Base-by-base conservation (phyloP, 352 stramenopile species). In the Phytophthora boehmeriae region DNA sequence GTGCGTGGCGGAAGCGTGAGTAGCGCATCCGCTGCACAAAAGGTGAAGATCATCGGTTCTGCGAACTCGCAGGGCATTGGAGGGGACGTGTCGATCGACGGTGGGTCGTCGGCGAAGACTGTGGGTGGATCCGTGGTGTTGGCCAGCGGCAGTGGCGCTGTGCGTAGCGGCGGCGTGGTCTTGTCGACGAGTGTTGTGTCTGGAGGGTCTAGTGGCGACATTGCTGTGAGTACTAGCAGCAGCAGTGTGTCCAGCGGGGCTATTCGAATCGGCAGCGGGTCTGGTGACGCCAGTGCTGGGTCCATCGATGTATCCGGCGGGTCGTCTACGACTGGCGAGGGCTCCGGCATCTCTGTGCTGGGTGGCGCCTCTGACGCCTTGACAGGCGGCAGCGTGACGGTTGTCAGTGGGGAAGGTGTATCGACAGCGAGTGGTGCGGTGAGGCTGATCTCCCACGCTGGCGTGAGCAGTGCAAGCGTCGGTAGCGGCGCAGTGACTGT, bases 281-380 rank as follows among this genome's bases (percentile, higher is more conserved):
- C 44, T 13, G 34, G 49, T 46, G 39, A 41, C 34, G 35, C 28
- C 36, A 23, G 49, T 20, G 34, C 38, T 44, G 38, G 49, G 44
- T 51, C 44, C 49, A 41, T 56, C 28, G 49, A 44, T 25, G 25
- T 56, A 20, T 43, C 39, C 20, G 52, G 59, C 3, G 59, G 42
- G 5, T 55, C 59, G 14, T 68, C 59, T 57, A 36, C 17, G 16
- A 54, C 25, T 19, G 39, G 46, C 39, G 51, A 42, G 30, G 59
- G 59, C 28, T 54, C 47, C 25, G n/a, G 47, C 14, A 43, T 54
- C 6, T 54, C 47, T 41, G n/a, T 54, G 16, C n/a, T 54, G 30
- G 47, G 47, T 20, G 47, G 47, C 23, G 34, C 47, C 19, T 54
- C 47, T n/a, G 17, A 43, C 19, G n/a, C 47, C 28, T 20, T 43